A percentile compares a stretch with the other conserved stretches of the same genome.
Conservation (phyloP, 169 alveolate species). For the Amoebophrya sp. region DNA sequence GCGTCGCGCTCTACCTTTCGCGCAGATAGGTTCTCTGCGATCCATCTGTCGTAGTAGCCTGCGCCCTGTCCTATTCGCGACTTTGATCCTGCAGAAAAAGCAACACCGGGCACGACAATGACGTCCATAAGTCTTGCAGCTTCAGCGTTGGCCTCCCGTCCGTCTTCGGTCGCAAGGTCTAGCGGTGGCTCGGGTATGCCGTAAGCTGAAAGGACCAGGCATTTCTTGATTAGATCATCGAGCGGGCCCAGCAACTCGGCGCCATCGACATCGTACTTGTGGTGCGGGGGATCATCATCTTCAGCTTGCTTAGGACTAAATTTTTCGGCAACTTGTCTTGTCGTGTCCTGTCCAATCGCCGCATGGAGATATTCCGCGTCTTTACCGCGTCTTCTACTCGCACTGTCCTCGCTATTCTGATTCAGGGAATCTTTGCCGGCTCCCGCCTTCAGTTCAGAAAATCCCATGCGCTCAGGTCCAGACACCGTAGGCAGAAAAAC, state of each 20-base stretch:
- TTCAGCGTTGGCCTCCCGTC: background rate
- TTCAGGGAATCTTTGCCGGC: too few relatives aligned
- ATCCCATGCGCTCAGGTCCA: too few relatives aligned
- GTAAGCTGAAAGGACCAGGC: background rate
- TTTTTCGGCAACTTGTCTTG: too few relatives aligned
- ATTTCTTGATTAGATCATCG: background rate
- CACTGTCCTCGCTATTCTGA: too few relatives aligned
- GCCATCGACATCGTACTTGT: background rate
- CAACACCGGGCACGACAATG: background rate
- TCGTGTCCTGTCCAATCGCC: too few relatives aligned
- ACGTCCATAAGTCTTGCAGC: background rate
- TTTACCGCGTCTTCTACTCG: too few relatives aligned
- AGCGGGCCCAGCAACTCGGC: background rate
- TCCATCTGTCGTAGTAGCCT: background rate
- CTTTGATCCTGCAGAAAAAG: background rate
- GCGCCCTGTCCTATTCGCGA: background rate
- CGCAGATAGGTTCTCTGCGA: too few relatives aligned
- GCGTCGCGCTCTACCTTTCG: background rate
- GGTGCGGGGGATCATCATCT: too few relatives aligned
- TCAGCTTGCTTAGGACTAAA: too few relatives aligned
- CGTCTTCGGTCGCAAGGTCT: background rate
- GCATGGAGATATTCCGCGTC: too few relatives aligned
- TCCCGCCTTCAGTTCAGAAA: too few relatives aligned
- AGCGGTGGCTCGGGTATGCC: constrained; percentile 10
- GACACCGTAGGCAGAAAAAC: background rate